phyloP scores from a whole-genome alignment of 2,329 filamentous ascomycete genomes.

The Epichloe glyceriae region DNA sequence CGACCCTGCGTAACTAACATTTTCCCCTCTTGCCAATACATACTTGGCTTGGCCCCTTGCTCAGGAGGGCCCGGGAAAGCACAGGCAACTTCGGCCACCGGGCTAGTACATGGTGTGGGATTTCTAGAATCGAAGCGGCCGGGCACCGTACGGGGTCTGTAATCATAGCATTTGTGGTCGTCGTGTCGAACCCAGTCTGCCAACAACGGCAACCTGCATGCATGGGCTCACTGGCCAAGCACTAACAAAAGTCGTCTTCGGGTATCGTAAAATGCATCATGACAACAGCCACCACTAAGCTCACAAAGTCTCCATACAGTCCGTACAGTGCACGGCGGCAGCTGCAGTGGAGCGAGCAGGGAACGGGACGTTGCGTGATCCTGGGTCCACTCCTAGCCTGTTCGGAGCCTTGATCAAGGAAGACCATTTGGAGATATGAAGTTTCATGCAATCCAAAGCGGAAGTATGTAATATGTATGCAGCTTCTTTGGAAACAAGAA shows the following conservation, averaged over 20 bases:
- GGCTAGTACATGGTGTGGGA: neutral
- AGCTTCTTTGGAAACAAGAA: neutral
- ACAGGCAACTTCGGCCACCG: neutral
- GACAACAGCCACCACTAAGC: neutral
- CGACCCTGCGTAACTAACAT: too few species aligned
- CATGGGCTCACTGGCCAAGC: neutral
- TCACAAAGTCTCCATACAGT: neutral
- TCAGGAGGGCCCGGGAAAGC: neutral
- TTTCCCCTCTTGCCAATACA: too few species aligned
- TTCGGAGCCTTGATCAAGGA: neutral
- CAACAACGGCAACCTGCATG: neutral
- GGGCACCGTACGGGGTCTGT: neutral
- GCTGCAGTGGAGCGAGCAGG: neutral
- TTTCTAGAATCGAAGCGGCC: neutral
- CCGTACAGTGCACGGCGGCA: neutral
- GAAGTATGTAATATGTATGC: neutral
- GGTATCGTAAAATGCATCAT: conserved; percentile 2
- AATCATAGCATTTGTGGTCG: too few species aligned
- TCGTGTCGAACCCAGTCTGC: neutral
- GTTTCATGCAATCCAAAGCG: neutral
- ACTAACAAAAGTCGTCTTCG: neutral
- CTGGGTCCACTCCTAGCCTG: neutral
- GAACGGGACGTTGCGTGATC: conserved; percentile 4
- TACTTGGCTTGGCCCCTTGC: neutral
- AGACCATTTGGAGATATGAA: neutral